phyloP scores from a whole-genome alignment of 1,139 yeast genomes.

The Geotrichum fermentans region DNA sequence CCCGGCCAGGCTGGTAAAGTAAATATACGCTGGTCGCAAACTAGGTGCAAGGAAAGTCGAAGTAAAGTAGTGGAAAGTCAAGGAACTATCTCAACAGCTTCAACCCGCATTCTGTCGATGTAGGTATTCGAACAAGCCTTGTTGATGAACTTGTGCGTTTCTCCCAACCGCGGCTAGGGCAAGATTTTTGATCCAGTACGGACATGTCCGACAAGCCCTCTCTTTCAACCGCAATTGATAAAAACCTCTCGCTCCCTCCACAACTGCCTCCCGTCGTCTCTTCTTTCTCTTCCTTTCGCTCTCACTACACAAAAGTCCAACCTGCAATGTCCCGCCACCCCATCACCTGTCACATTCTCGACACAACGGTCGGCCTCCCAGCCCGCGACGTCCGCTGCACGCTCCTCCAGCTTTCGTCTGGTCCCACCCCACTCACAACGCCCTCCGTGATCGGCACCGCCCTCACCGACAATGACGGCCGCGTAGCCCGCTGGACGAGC shows the following conservation, averaged over 20 bases:
- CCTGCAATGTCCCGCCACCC: conserved; percentile 39
- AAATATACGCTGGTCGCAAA: no score
- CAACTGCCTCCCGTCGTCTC: not conserved
- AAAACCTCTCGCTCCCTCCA: not conserved
- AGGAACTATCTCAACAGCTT: no score
- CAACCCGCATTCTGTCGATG: no score
- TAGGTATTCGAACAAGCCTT: no score
- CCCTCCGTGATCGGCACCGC: conserved; percentile 54
- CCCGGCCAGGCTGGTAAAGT: no score
- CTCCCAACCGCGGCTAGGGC: no score
- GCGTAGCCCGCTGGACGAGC: conserved; percentile 63
- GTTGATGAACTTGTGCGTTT: no score
- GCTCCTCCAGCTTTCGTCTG: conserved; percentile 22
- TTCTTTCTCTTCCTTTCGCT: not conserved
- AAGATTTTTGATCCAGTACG: no score
- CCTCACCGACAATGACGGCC: conserved; percentile 70
- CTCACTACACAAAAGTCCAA: not conserved
- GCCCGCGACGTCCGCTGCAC: conserved; percentile 54
- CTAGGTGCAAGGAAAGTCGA: no score
- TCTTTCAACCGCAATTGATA: not conserved
- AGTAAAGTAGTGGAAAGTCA: no score
- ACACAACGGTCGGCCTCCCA: conserved; percentile 79
- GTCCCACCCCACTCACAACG: not conserved
- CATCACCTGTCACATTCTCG: conserved; percentile 82
- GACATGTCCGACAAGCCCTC: not conserved